Percentiles rank a stretch among this genome's conserved stretches.
Conservation (phyloP, 1,284 basidiomycete species). For the Cutaneotrichosporon dermatis region DNA sequence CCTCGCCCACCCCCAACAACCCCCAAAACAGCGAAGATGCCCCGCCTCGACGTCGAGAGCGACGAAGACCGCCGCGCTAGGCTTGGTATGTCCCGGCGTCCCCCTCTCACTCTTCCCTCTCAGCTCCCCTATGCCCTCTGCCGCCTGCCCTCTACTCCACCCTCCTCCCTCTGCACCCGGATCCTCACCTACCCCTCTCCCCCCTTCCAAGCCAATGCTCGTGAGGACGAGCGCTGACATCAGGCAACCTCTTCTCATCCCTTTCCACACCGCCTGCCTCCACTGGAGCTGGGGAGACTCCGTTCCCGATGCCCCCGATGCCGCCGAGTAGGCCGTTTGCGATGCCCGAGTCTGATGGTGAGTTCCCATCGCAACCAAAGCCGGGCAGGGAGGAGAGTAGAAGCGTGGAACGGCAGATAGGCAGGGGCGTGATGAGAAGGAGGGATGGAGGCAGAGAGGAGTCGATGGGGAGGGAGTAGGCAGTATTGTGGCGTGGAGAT, state of each 20-base stretch:
- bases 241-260: conserved; percentile 18
- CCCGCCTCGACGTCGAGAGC: conserved; percentile 16
- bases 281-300: not conserved
- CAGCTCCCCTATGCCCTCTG: too few species aligned
- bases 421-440: too few species aligned
- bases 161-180: too few species aligned
- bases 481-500: too few species aligned
- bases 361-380: not conserved
- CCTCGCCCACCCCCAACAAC: too few species aligned
- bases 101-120: not conserved
- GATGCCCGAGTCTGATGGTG: conserved; percentile 18
- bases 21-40: not conserved
- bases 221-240: too few species aligned
- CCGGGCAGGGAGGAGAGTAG: not conserved
- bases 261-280: not conserved
- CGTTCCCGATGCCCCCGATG: not conserved
- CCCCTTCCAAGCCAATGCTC: too few species aligned
- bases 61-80: conserved; percentile 11
- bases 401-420: too few species aligned
- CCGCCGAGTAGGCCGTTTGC: conserved; percentile 1
- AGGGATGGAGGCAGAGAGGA: too few species aligned
- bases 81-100: conserved; percentile 4
- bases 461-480: too few species aligned
- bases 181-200: too few species aligned
- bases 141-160: too few species aligned